phyloP scores from a whole-genome alignment of 768 basidiomycete species.

The Mycena amicta region DNA sequence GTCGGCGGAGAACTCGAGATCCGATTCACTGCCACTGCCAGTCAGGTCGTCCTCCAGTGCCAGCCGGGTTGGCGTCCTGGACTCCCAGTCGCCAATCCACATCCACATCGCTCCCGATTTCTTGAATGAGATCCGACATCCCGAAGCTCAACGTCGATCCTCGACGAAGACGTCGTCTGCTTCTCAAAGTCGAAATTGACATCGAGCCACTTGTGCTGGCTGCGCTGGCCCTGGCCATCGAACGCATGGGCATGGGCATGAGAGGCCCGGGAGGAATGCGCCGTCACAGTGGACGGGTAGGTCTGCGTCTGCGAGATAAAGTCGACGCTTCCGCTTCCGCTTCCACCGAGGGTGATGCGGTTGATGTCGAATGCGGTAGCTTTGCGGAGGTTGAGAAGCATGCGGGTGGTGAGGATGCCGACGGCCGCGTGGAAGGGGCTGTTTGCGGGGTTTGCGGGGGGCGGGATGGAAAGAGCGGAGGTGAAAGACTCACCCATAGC shows the following conservation, averaged over 20 bases:
- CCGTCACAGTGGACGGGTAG: too few relatives aligned
- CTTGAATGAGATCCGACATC: too few relatives aligned
- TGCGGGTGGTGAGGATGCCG: constrained; percentile 47
- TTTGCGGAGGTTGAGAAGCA: constrained; percentile 48
- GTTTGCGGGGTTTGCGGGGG: too few relatives aligned
- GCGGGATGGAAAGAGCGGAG: too few relatives aligned
- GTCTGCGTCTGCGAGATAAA: too few relatives aligned
- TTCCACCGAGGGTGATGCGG: background rate
- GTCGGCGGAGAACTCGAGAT: background rate
- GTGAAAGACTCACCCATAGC: constrained; percentile 40
- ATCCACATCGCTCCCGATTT: too few relatives aligned
- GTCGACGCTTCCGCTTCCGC: background rate
- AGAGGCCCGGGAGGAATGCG: too few relatives aligned
- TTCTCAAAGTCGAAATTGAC: background rate
- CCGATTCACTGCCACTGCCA: background rate
- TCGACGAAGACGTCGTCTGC: background rate
- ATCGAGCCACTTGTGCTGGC: background rate
- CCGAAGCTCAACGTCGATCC: background rate
- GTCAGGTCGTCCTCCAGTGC: too few relatives aligned
- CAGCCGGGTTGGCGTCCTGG: too few relatives aligned
- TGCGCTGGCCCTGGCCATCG: background rate
- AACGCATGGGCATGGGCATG: background rate
- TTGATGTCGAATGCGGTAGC: constrained; percentile 20
- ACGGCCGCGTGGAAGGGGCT: constrained; percentile 52
- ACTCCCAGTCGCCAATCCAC: too few relatives aligned